Percentiles rank a stretch among this genome's conserved stretches.
Conservation (phyloP, 306 rosid genomes). For the Casuarina glauca region DNA sequence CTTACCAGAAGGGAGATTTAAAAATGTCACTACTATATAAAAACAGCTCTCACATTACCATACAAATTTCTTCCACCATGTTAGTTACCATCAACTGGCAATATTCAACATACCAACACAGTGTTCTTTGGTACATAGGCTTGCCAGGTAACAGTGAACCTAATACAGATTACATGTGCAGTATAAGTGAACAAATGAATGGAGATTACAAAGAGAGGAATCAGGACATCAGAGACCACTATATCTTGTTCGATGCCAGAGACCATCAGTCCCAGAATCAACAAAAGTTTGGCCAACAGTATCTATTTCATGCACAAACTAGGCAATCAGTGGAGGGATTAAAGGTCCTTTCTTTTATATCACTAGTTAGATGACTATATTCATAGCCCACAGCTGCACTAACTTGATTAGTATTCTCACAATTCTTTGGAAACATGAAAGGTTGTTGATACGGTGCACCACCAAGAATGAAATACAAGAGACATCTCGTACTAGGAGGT, state of each 20-base stretch:
- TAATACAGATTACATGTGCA: neutral
- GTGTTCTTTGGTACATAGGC: too few relatives aligned
- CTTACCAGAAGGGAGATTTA: too few relatives aligned
- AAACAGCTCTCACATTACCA: too few relatives aligned
- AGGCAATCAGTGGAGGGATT: neutral
- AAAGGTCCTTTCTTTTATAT: neutral
- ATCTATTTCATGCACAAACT: neutral
- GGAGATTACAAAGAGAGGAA: neutral
- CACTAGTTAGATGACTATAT: neutral
- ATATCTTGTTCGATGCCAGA: neutral
- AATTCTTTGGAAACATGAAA: too few relatives aligned
- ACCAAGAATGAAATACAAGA: neutral
- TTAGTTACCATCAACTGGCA: too few relatives aligned
- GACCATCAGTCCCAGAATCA: neutral
- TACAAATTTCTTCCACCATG: too few relatives aligned
- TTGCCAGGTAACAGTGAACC: too few relatives aligned
- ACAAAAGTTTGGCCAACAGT: neutral
- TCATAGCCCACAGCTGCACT: neutral
- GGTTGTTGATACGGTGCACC: neutral
- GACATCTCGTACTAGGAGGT: neutral
- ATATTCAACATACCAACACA: too few relatives aligned
- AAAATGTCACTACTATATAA: too few relatives aligned
- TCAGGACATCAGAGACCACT: neutral
- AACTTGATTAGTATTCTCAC: neutral
- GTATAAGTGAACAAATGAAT: neutral